Conservation (phyloP, 345 rosid species). For the Salix purpurea region DNA sequence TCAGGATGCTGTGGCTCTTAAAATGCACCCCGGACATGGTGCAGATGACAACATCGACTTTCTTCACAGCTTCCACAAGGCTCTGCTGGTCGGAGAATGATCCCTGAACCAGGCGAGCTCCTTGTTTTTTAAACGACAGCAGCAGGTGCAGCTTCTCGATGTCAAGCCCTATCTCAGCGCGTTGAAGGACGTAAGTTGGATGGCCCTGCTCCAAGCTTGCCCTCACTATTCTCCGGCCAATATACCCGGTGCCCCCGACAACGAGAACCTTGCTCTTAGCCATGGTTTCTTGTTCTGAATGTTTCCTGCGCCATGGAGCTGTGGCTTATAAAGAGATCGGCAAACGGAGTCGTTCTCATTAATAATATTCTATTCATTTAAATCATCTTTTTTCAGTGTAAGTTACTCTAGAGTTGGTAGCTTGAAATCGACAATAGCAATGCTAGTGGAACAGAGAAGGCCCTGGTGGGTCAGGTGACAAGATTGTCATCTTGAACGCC, state of each 20-base stretch:
- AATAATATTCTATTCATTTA: not conserved
- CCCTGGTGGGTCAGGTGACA: not conserved
- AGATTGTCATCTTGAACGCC: not conserved
- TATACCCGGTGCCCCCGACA: constrained; percentile 61
- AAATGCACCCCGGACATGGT: constrained; percentile 67
- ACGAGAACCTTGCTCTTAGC: constrained; percentile 50
- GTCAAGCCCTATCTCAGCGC: constrained; percentile 58
- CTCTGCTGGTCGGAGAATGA: constrained; percentile 44
- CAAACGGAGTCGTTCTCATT: not conserved
- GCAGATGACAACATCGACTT: constrained; percentile 56
- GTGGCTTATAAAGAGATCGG: not conserved
- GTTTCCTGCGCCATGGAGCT: not conserved
- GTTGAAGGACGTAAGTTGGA: constrained; percentile 50
- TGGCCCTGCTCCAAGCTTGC: constrained; percentile 55
- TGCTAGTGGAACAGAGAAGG: not conserved
- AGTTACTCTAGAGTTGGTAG: not conserved
- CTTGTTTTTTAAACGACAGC: constrained; percentile 47
- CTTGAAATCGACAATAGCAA: not conserved
- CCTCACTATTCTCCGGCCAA: constrained; percentile 53
- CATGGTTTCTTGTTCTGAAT: constrained; percentile 2
- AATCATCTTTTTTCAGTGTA: not conserved
- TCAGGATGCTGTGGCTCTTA: constrained; percentile 42
- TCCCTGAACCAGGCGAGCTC: constrained; percentile 44
- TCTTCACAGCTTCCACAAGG: constrained; percentile 47
- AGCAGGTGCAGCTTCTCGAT: constrained; percentile 54